phyloP scores from a whole-genome alignment of 192 early-diverging fungal genomes.

The Physocladia obscura region DNA sequence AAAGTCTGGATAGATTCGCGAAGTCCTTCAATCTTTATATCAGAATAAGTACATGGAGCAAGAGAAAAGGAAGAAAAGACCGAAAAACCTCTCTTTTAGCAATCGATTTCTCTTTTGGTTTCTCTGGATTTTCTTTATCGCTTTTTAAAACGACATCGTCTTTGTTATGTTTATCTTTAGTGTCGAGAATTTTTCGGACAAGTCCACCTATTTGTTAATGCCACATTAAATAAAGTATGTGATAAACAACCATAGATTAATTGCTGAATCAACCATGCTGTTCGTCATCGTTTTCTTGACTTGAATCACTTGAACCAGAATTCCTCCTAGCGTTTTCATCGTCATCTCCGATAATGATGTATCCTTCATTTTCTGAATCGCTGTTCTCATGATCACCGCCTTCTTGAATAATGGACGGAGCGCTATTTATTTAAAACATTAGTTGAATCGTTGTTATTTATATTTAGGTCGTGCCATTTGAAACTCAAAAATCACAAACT shows the following conservation, averaged over 20 bases:
- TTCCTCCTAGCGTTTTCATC: slow-evolving; percentile 13
- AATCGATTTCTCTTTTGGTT: slow-evolving; percentile 37
- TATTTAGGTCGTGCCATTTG: neutral
- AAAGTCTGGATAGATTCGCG: slow-evolving; percentile 51
- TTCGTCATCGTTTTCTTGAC: slow-evolving; percentile 30
- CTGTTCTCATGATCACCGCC: slow-evolving; percentile 33
- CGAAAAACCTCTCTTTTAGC: slow-evolving; percentile 47
- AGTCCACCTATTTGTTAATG: slow-evolving; percentile 43
- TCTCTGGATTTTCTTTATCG: slow-evolving; percentile 26
- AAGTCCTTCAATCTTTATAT: slow-evolving; percentile 44
- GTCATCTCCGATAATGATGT: slow-evolving; percentile 41
- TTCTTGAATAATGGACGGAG: slow-evolving; percentile 46
- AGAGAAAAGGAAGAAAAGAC: neutral
- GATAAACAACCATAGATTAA: neutral
- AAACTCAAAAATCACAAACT: neutral
- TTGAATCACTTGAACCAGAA: neutral
- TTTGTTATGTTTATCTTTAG: slow-evolving; percentile 45
- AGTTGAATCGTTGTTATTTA: neutral
- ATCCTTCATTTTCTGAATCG: slow-evolving; percentile 48
- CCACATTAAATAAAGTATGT: neutral
- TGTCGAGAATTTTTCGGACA: slow-evolving; percentile 52
- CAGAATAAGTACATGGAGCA: neutral
- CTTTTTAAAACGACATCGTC: slow-evolving; percentile 17
- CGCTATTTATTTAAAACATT: neutral
- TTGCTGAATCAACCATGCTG: slow-evolving; percentile 43